Base-by-base conservation (phyloP, 2,329 filamentous ascomycete species). In the Trichoderma sp. region DNA sequence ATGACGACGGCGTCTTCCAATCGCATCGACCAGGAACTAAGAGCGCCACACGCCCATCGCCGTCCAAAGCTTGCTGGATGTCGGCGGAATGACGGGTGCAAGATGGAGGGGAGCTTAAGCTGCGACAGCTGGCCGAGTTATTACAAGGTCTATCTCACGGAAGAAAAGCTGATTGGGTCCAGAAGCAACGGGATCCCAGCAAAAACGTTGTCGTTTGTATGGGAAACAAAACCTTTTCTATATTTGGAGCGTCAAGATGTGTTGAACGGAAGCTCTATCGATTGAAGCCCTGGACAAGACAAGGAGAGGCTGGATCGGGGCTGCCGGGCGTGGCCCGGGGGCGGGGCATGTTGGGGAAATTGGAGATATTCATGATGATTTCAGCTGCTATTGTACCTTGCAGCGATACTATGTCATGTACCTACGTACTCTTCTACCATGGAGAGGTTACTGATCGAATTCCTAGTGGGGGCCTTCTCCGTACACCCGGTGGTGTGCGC, bases 401-500 rank as follows among this genome's bases (percentile, higher is more conserved):
- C 64, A 58, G 30, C 54, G 30, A 24, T 37, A 24, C 54, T 3
- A 10, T 30, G 32, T 24, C 39, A 49, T 30, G 54, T 43, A 56
- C 16, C 43, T 51, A 34, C 16, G 30, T 51, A 34, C 32, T 34
- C 32, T 26, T 51, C 5, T 28, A 1, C 43, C 34, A 55, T 30
- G n/a, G 32, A 43, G 32, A 59, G n/a, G 32, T 14, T 32, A 52
- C 59, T 59, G 43, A 66, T 55, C 55, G 28, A 30, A 66, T 69
- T 51, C 7, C 14, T 24, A 21, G 43, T 69, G 61, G 55, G 34
- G 34, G 43, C 54, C 6, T 59, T 51, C 32, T 64, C 66, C 30
- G 16, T 43, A 34, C 24, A 66, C 63, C 63, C 63, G n/a, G 66
- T 68, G 66, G 66, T 46, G 66, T 68, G 66, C 26, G 56, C 49